Conservation (phyloP, 352 stramenopile species). For the Globisporangium iwayamae region DNA sequence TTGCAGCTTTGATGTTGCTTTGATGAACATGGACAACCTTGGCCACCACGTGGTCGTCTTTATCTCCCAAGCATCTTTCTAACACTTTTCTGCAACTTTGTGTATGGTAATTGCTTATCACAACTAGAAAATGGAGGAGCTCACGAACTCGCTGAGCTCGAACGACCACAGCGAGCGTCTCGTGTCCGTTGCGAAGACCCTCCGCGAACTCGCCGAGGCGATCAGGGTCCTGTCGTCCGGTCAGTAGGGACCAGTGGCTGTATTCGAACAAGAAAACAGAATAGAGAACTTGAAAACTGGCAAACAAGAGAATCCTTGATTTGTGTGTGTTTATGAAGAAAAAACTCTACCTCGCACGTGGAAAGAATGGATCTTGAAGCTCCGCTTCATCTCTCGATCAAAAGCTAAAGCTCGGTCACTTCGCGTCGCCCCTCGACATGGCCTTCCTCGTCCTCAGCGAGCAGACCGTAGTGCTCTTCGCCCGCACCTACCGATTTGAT, state of each 20-base stretch:
- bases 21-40: conserved; percentile 1
- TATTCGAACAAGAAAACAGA: not conserved
- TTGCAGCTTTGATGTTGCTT: not conserved
- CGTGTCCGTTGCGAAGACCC: conserved; percentile 48
- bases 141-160: conserved; percentile 50
- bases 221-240: conserved; percentile 38
- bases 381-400: not conserved
- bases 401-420: conserved; percentile 46
- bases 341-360: not conserved
- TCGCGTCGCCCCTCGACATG: conserved; percentile 28
- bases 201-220: conserved; percentile 60
- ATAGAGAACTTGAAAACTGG: not conserved
- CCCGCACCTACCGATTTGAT: conserved; percentile 11
- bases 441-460: conserved; percentile 30
- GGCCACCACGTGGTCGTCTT: not conserved
- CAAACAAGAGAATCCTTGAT: not conserved
- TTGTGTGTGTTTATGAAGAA: not conserved
- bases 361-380: not conserved
- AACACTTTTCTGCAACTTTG: conserved; percentile 11
- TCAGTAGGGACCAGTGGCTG: not conserved
- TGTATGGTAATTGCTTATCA: not conserved
- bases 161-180: conserved; percentile 61
- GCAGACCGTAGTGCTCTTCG: conserved; percentile 43
- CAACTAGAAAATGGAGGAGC: conserved; percentile 66
- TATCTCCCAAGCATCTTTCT: not conserved